Percentiles rank a stretch among this genome's conserved stretches.
Evolutionary conservation across 2,329 filamentous ascomycete genomes (phyloP).

Genomic region (Cladosporium sp.): DNA sequence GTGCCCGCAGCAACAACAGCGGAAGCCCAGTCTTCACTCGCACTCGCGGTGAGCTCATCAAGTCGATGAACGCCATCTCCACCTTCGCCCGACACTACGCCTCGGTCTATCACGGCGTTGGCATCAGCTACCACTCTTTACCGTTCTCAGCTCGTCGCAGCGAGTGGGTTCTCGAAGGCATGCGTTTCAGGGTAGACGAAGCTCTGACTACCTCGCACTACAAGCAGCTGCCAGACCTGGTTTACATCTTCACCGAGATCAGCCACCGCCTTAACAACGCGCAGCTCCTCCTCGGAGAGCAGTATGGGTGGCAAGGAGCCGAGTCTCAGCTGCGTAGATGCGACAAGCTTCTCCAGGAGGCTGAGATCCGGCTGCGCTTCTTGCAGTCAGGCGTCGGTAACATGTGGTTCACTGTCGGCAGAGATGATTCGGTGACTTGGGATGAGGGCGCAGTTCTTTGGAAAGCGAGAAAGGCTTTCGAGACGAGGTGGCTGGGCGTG

Average conservation of each 20-base stretch:
- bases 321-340: not conserved
- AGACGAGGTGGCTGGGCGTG: not conserved
- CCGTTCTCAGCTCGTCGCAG: not conserved
- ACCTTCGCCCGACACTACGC: slow-evolving; percentile 3
- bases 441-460: not conserved
- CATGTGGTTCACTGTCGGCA: not conserved
- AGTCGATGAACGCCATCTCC: not conserved
- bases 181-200: not conserved
- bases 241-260: slow-evolving; percentile 1
- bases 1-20: not conserved
- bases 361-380: not conserved
- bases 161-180: not conserved
- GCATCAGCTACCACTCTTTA: not conserved
- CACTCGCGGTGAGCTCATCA: not conserved
- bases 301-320: not conserved
- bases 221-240: slow-evolving; percentile 5
- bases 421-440: not conserved
- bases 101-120: not conserved
- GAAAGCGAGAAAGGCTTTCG: not conserved
- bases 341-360: slow-evolving; percentile 3
- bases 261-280: not conserved
- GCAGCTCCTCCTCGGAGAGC: not conserved
- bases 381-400: slow-evolving; percentile 2
- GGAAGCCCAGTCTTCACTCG: not conserved
- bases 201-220: not conserved